phyloP scores from a whole-genome alignment of 2,329 filamentous ascomycete genomes.

The Pseudodiploospora longispora region DNA sequence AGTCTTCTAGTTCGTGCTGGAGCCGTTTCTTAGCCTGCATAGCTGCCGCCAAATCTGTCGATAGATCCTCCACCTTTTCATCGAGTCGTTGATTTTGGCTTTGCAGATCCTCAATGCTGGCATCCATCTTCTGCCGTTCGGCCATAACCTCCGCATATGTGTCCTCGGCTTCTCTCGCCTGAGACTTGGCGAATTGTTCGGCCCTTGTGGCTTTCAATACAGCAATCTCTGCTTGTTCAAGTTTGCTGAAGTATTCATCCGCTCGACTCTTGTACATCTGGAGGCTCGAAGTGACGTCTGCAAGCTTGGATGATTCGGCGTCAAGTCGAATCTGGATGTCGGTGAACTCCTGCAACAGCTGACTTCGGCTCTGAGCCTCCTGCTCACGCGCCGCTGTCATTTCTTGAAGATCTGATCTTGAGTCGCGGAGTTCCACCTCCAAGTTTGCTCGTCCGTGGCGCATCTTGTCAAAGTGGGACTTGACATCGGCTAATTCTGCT shows the following conservation, averaged over 20 bases:
- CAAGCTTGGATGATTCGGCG: slow-evolving; percentile 74
- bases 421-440: slow-evolving; percentile 82
- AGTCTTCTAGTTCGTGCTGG: slow-evolving; percentile 96
- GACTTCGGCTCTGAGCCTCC: slow-evolving; percentile 76
- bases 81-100: slow-evolving; percentile 83
- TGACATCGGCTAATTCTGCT: slow-evolving; percentile 77
- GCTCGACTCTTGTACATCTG: slow-evolving; percentile 84
- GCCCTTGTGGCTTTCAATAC: slow-evolving; percentile 87
- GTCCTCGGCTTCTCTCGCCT: slow-evolving; percentile 85
- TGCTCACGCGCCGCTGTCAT: slow-evolving; percentile 72
- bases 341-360: slow-evolving; percentile 84
- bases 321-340: slow-evolving; percentile 92
- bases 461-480: slow-evolving; percentile 77
- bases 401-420: slow-evolving; percentile 75
- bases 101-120: slow-evolving; percentile 79
- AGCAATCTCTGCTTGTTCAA: slow-evolving; percentile 93
- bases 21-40: slow-evolving; percentile 87
- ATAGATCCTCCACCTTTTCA: slow-evolving; percentile 83
- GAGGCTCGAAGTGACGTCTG: slow-evolving; percentile 76
- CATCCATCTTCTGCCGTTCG: slow-evolving; percentile 84
- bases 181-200: slow-evolving; percentile 87
- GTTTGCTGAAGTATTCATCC: slow-evolving; percentile 93
- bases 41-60: slow-evolving; percentile 78
- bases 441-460: slow-evolving; percentile 71
- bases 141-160: slow-evolving; percentile 84